Evolutionary conservation across 495 filamentous ascomycete genomes (phyloP).

Genomic region (Penicillium herquei): DNA sequence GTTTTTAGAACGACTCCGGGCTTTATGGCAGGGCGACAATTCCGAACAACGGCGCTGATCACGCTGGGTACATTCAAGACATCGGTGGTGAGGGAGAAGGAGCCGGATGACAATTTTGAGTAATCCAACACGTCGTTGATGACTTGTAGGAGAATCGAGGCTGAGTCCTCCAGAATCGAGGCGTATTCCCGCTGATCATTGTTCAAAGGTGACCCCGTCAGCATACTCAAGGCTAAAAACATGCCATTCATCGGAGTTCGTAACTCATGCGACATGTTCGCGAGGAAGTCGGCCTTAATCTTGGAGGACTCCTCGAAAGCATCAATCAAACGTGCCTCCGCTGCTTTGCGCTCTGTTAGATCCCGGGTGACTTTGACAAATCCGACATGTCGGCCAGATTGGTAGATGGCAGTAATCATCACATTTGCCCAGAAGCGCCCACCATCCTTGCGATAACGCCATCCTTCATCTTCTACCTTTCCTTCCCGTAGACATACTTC

Average conservation of each 20-base stretch:
- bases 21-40: constrained; percentile 52
- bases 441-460: constrained; percentile 64
- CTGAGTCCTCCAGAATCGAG: constrained; percentile 77
- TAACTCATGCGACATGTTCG: constrained; percentile 89
- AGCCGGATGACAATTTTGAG: constrained; percentile 82
- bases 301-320: constrained; percentile 66
- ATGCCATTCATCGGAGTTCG: constrained; percentile 79
- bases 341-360: constrained; percentile 58
- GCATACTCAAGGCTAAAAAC: constrained; percentile 68
- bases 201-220: constrained; percentile 64
- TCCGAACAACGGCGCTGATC: constrained; percentile 52
- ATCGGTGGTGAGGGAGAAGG: constrained; percentile 74
- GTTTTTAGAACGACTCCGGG: constrained; percentile 55
- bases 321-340: constrained; percentile 55
- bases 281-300: constrained; percentile 65
- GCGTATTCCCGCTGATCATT: constrained; percentile 71
- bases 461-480: constrained; percentile 63
- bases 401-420: constrained; percentile 60
- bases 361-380: constrained; percentile 67
- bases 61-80: constrained; percentile 63
- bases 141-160: constrained; percentile 76
- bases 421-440: constrained; percentile 67
- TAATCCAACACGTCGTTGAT: constrained; percentile 91
- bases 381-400: constrained; percentile 56
- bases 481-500: constrained; percentile 58